A percentile compares a stretch with the other conserved stretches of the same genome.
Evolutionary conservation across 176 grass and related monocot genomes (phyloP).

Genomic region (Chrysopogon serrulatus): DNA sequence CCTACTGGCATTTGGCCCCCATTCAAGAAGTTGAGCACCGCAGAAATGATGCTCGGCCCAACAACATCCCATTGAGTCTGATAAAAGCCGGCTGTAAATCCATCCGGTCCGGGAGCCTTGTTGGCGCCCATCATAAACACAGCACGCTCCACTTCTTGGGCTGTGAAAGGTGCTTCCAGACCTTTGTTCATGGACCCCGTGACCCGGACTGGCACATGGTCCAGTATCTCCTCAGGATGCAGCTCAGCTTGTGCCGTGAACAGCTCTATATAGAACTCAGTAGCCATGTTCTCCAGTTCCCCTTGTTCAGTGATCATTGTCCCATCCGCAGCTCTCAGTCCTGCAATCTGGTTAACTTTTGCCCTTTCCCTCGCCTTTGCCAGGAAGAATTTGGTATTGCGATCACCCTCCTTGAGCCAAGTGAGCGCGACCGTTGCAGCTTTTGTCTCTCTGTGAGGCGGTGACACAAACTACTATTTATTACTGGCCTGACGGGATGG

Average conservation of each 20-base stretch:
- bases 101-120: background rate
- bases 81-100: no score
- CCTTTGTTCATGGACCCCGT: background rate
- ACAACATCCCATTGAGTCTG: no score
- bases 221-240: background rate
- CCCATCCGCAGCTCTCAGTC: background rate
- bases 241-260: background rate
- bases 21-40: no score
- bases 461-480: no score
- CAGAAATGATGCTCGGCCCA: no score
- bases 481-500: no score
- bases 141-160: background rate
- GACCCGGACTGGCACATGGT: no score
- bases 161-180: rapidly evolving
- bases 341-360: background rate
- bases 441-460: no score
- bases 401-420: background rate
- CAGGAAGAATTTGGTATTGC: background rate
- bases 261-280: background rate
- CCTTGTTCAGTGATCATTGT: background rate
- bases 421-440: background rate
- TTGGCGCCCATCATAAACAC: background rate
- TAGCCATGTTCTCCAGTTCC: background rate
- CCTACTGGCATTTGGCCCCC: no score
- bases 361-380: background rate